These are phyloP conservation scores for Cyclotella cryptica DNA, from an alignment of 108 stramenopile species.

Conservation along the genomic window DNA sequence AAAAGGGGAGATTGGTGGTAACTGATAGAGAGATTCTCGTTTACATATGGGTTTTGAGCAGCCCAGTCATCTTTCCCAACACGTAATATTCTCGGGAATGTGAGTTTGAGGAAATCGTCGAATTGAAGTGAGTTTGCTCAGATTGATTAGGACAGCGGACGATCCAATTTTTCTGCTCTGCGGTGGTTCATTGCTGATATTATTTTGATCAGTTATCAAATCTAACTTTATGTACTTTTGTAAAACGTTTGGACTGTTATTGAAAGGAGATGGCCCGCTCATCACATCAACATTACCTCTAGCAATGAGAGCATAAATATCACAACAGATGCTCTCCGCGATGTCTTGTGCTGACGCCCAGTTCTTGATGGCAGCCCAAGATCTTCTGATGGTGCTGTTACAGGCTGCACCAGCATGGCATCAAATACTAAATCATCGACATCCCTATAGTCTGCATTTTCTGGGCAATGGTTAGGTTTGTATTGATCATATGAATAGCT, in stretches of 20 bases:
- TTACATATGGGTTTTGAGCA: conserved; percentile 24
- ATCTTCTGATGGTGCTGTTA: not conserved
- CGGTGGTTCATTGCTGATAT: no score
- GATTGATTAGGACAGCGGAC: conserved; percentile 27
- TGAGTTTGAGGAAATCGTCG: conserved; percentile 29
- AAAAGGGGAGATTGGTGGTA: conserved; percentile 13
- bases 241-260: no score
- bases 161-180: not conserved
- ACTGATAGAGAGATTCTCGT: no score
- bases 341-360: not conserved
- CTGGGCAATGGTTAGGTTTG: conserved; percentile 6
- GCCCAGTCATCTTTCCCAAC: no score
- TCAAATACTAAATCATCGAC: conserved; percentile 27
- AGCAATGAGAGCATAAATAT: not conserved
- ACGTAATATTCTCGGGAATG: no score
- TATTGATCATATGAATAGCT: conserved; percentile 9
- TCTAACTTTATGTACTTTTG: not conserved
- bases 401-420: not conserved
- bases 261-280: no score
- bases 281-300: no score
- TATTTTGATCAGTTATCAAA: no score
- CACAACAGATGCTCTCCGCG: not conserved
- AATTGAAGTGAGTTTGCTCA: conserved; percentile 33
- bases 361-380: not conserved
- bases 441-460: conserved; percentile 1